Base-by-base conservation (phyloP, 2,329 filamentous ascomycete genomes). In the Aureobasidium vineae region DNA sequence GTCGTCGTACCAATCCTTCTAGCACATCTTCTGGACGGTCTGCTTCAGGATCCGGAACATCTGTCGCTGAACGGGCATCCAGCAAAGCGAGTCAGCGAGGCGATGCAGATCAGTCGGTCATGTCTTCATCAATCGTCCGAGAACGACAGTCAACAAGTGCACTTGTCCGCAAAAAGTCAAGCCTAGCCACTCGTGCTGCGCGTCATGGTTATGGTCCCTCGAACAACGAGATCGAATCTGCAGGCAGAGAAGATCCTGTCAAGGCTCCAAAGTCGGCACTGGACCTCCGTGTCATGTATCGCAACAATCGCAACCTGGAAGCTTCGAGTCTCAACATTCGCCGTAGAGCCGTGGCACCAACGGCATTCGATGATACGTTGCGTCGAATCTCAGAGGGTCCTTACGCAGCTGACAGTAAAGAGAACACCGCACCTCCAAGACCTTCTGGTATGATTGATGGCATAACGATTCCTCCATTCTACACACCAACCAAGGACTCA, bases 221-320 rank as follows among this genome's bases (percentile, higher is more conserved):
- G 15, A 47, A 2, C 11, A 43, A 38, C 10, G 54, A 54, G 23
- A 45, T 21, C 23, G 47, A 33, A 38, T 54, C 26, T 43, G 54
- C 54, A 50, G 66, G 16, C 59, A 67, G 49, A 56, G 33, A 56
- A 53, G 23, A 56, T 21, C 49, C 41, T 56, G 52, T 50, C 40
- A 65, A 66, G 26, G 66, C 60, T 16, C 53, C 69, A 31, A 73
- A 72, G 56, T 77, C 75, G n/a, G 73, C 73, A 3, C 70, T 74
- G 49, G 74, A 77, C 53, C 72, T 77, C 21, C 73, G 74, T 23
- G 74, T 72, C 19, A 73, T 71, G n/a, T 75, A 74, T 68, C 73
- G 70, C n/a, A 69, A 54, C 16, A 72, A 60, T 11, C 45, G 61
- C 15, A 61, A 63, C 19, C 50, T 59, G 36, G 40, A 60, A 33